Base-by-base conservation (phyloP, 208 protist species). In the Trypanosoma cruzi region DNA sequence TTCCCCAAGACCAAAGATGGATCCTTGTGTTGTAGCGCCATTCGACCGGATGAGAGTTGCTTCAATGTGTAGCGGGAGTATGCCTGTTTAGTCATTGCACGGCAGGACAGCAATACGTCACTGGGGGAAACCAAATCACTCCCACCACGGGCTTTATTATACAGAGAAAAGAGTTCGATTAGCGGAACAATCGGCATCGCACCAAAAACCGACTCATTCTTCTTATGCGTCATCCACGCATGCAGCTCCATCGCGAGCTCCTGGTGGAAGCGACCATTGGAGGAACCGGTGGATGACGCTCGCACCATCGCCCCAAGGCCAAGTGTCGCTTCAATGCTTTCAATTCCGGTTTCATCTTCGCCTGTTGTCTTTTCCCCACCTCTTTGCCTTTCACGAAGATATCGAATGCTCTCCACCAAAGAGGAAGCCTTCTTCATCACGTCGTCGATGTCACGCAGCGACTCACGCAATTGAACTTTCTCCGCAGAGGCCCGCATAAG, bases 281-380 rank as follows among this genome's bases (percentile, higher is more conserved):
- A 49, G 4, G 26, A 37, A 52, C n/a, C 28, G 34, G 52, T 50
- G 29, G 46, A 73, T 53, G 61, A 55, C 22, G 61, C 57, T 36
- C 44, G 53, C 42, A 92, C 85, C 68, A 92, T 78, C 28, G 76
- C 71, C 2, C 89, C 86, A 10, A 95, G 69, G 5, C 89, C 89
- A 16, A 95, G 79, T 36, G 89, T 95, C 8, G 85, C 82, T 72
- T 95, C 89, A 64, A 95, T 93, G 66, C 89, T 93, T 52, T 95
- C 85, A 60, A 95, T 83, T 36, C 77, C 76, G 0, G 52, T 80
- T 16, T 64, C 62, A 52, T 75, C 71, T 29, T 75, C 71, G 1
- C 0, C 8, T 0, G 74, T 20, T 14, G 66, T 62, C 40, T 53
- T 67, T 10, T 77, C 77, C 11, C 61, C 67, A 2, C 65, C 62